Base-by-base conservation (phyloP, 106 monocot genomes). In the Xerophyta viscosa region DNA sequence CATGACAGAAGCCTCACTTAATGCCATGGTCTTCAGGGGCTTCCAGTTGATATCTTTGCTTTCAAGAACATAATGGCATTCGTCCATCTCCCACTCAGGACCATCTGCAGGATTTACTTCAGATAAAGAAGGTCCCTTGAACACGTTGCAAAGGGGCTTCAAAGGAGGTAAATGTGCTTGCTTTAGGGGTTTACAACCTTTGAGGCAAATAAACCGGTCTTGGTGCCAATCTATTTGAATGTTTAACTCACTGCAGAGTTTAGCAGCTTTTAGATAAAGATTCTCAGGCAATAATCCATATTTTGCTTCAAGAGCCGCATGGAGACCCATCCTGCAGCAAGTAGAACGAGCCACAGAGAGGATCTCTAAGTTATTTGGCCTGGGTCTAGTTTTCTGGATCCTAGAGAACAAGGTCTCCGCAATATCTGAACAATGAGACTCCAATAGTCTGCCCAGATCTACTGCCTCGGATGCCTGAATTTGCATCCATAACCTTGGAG, bases 161-260 rank as follows among this genome's bases (percentile, higher is more conserved):
- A 90, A 42, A 55, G 77, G 77, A 46, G 64, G 22, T 37, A 88
- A 71, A n/a, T n/a, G 30, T 29, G 52, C 8, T 20, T 61, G 45
- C 24, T 9, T 41, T 3, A 26, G 51, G 63, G 71, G 63, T 30
- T 59, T 73, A 61, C 96, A 96, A 39, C 96, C 85, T 65, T 77
- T 78, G 9, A 84, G 84, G 60, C 96, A 96, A 20, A 71, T 62
- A 71, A 89, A 96, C 27, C 88, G 84, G 12, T 96, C 79, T 48
- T 54, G 45, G 56, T 88, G 88, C 96, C 96, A 96, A 63, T 59
- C 73, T 42, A 96, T 70, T 60, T 62, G 65, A 46, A 84, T 74
- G 54, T 89, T 87, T 26, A 52, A 43, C 63, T 96, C 96, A 76
- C 96, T 96, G 54, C 96, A 96, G 52, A 96, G 70, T 56, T 85